Percentiles rank a stretch among this genome's conserved stretches.
Conservation (phyloP, 305 asterid species). For the Petunia hybrid region DNA sequence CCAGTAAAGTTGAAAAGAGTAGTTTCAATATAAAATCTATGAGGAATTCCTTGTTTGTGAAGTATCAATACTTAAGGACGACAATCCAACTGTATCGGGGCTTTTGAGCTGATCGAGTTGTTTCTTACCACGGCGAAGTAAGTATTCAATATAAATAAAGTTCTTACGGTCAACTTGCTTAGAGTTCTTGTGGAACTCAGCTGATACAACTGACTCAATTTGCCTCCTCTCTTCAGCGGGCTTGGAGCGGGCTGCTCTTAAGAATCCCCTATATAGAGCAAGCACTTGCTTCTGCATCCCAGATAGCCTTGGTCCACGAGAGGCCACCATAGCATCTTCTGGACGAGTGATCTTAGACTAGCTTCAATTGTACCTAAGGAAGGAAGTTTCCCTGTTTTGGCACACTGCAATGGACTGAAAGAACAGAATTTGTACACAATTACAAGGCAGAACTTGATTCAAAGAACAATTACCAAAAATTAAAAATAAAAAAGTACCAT, state of each 20-base stretch:
- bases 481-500: not conserved
- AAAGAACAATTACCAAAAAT: not conserved
- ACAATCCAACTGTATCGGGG: conserved; percentile 70
- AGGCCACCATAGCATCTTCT: conserved; percentile 55
- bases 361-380: not conserved
- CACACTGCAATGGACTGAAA: not conserved
- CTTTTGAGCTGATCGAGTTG: conserved; percentile 88
- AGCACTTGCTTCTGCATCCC: conserved; percentile 96
- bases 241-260: conserved; percentile 81
- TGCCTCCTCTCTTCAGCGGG: conserved; percentile 69
- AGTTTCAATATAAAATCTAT: not conserved
- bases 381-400: not conserved
- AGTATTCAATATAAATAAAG: conserved; percentile 77
- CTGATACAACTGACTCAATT: conserved; percentile 69
- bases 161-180: conserved; percentile 80
- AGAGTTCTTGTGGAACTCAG: conserved; percentile 76
- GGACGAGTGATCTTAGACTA: not conserved
- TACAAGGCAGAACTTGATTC: not conserved
- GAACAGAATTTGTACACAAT: not conserved
- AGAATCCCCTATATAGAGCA: conserved; percentile 77
- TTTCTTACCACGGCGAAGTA: conserved; percentile 81
- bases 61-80: conserved; percentile 54
- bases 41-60: conserved; percentile 39
- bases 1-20: not conserved
- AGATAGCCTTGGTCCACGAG: conserved; percentile 70